A percentile compares a stretch with the other conserved stretches of the same genome.
These are phyloP conservation scores for Corylus avellana DNA, from an alignment of 306 rosid species.

Conservation along the genomic window DNA sequence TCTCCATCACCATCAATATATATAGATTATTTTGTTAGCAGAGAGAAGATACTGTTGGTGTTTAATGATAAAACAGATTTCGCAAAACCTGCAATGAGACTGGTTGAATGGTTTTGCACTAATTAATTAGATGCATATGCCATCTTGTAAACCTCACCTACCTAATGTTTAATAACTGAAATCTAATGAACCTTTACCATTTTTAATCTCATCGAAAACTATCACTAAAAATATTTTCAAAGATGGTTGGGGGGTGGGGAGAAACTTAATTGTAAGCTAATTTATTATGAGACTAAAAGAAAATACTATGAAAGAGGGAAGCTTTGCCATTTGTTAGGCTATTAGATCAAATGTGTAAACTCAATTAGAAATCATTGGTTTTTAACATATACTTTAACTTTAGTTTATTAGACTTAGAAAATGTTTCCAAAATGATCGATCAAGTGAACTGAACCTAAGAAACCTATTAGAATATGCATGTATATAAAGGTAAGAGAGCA, in stretches of 20 bases:
- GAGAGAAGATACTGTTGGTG: constrained; percentile 4
- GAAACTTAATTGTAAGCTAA: no score
- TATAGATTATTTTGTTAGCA: neutral
- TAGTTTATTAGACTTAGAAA: neutral
- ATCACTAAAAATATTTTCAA: no score
- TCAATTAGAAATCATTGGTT: neutral
- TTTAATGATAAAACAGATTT: constrained; percentile 21
- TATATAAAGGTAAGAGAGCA: neutral
- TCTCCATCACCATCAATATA: constrained; percentile 3
- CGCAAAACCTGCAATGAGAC: constrained; percentile 10
- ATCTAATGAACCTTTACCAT: constrained; percentile 26
- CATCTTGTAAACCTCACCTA: constrained; percentile 10
- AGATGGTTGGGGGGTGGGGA: no score
- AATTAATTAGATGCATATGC: neutral
- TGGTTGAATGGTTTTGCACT: constrained; percentile 16
- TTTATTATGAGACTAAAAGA: neutral
- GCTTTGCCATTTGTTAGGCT: neutral
- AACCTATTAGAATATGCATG: neutral
- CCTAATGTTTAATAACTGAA: constrained; percentile 24
- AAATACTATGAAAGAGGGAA: neutral
- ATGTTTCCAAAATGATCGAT: neutral
- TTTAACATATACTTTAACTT: neutral
- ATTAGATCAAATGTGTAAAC: no score
- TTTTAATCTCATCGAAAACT: neutral
- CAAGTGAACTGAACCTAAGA: neutral